phyloP scores from a whole-genome alignment of 371 early-diverging fungal genomes.

The Mortierella sp. region DNA sequence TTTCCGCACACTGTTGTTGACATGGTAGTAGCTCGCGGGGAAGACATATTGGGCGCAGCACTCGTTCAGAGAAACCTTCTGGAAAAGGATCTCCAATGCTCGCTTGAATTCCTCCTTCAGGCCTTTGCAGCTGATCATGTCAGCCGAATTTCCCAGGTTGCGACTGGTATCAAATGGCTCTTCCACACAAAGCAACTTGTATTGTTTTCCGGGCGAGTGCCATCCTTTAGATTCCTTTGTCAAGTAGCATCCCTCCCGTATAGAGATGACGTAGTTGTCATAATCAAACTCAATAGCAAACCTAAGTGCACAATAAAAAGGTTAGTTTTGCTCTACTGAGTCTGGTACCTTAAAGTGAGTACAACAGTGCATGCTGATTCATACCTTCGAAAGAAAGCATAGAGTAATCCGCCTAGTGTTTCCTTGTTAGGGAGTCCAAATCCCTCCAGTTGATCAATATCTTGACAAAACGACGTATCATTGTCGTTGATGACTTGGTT shows the following conservation, averaged over 20 bases:
- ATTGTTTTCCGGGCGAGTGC: constrained; percentile 72
- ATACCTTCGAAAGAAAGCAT: constrained; percentile 84
- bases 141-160: constrained; percentile 93
- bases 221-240: constrained; percentile 88
- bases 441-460: constrained; percentile 70
- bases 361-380: background rate
- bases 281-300: constrained; percentile 88
- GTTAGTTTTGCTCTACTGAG: too few species aligned
- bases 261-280: constrained; percentile 80
- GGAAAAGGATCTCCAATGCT: constrained; percentile 71
- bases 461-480: constrained; percentile 73
- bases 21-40: constrained; percentile 50
- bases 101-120: constrained; percentile 83
- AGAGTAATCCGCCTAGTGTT: constrained; percentile 84
- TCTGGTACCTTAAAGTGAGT: background rate
- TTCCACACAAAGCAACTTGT: constrained; percentile 85
- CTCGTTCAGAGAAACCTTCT: constrained; percentile 55
- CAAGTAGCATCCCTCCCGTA: constrained; percentile 81
- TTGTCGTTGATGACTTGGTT: constrained; percentile 58
- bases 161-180: constrained; percentile 89
- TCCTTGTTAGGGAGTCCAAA: constrained; percentile 81
- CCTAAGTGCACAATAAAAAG: constrained; percentile 8
- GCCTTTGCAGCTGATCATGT: constrained; percentile 79
- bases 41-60: constrained; percentile 62
- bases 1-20: constrained; percentile 33